Base-by-base conservation (phyloP, 1,284 basidiomycete genomes). In the Omphalotus olearius region DNA sequence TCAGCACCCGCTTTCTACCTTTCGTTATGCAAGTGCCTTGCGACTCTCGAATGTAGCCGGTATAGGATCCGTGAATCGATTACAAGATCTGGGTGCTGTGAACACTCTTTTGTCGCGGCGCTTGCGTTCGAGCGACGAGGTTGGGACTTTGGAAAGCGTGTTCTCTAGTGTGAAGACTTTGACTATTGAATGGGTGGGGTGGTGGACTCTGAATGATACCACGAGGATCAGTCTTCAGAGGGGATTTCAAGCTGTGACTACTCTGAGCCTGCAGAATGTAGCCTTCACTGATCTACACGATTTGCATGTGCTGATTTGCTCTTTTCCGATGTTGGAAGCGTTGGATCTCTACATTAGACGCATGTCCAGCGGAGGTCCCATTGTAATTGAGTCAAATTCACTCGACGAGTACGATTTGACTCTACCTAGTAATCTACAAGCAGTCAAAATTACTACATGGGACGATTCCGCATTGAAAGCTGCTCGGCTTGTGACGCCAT, bases 251-350 rank as follows among this genome's bases (percentile, higher is more conserved):
- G 25, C 20, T 7, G 48, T 50, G 17, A 50, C 48, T 16, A 17
- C 33, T 23, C 48, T 50, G 13, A 33, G 16, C 17, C 23, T 50
- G 17, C 40, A 36, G 40, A 20, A 43, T 16, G 48, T 50, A 40
- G 43, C 40, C 17, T 50, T 50, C 17, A 23, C 11, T 28, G 30
- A 43, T 10, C 10, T 43, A 10, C 16, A 23, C n/a, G 17, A 44
- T 5, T 43, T 50, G 14, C 33, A 44, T 36, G 48, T 36, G 37
- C 37, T 50, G 20, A 37, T 50, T 25, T 50, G 48, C 48, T 50
- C 48, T 35, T 50, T 50, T 37, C 48, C 48, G 20, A 25, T 44
- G 25, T 40, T 50, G 14, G 40, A 43, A 43, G 26, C 30, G 11
- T 23, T 50, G 17, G 6, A 20, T 20, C 7, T 43, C 14, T 37